A percentile compares a stretch with the other conserved stretches of the same genome.
These are phyloP conservation scores for Phialophora tarda DNA, from an alignment of 2,329 filamentous ascomycete genomes.

Conservation along the genomic window DNA sequence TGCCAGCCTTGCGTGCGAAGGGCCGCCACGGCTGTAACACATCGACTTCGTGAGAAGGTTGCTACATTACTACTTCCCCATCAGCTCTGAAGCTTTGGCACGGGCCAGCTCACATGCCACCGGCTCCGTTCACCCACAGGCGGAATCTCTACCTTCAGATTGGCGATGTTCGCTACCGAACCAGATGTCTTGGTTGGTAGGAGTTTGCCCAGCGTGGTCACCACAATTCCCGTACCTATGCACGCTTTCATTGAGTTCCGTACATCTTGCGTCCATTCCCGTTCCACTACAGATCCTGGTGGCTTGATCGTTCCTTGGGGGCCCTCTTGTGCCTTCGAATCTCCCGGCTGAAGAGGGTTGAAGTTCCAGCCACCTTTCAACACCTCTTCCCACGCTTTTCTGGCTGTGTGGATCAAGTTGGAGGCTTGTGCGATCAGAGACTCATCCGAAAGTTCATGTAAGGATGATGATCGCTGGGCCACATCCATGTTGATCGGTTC, in stretches of 20 bases:
- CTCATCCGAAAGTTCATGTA: slow-evolving; percentile 52
- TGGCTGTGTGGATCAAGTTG: slow-evolving; percentile 48
- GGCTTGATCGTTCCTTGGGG: neutral
- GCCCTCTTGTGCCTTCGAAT: slow-evolving; percentile 3
- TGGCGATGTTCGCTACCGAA: neutral
- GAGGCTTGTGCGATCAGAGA: slow-evolving; percentile 50
- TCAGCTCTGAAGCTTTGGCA: slow-evolving; percentile 46
- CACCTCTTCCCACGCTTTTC: slow-evolving; percentile 52
- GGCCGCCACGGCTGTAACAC: too few relatives aligned
- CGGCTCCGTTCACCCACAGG: slow-evolving; percentile 46
- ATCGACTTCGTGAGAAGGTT: neutral
- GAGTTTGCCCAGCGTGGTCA: slow-evolving; percentile 65
- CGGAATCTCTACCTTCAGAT: slow-evolving; percentile 34
- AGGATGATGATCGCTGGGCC: slow-evolving; percentile 56
- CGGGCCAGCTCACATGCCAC: slow-evolving; percentile 55
- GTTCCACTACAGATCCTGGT: slow-evolving; percentile 56
- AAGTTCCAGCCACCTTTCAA: slow-evolving; percentile 47
- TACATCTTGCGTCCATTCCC: slow-evolving; percentile 65
- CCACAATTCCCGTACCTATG: slow-evolving; percentile 70
- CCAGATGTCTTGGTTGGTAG: slow-evolving; percentile 46
- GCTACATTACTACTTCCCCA: neutral
- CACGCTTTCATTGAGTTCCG: slow-evolving; percentile 71
- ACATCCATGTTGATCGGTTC: slow-evolving; percentile 69
- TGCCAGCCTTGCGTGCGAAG: neutral
- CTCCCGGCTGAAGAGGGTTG: slow-evolving; percentile 34